A percentile compares a stretch with the other conserved stretches of the same genome.
phyloP scores from a whole-genome alignment of 2,329 filamentous ascomycete genomes.

The Phoma sp. region DNA sequence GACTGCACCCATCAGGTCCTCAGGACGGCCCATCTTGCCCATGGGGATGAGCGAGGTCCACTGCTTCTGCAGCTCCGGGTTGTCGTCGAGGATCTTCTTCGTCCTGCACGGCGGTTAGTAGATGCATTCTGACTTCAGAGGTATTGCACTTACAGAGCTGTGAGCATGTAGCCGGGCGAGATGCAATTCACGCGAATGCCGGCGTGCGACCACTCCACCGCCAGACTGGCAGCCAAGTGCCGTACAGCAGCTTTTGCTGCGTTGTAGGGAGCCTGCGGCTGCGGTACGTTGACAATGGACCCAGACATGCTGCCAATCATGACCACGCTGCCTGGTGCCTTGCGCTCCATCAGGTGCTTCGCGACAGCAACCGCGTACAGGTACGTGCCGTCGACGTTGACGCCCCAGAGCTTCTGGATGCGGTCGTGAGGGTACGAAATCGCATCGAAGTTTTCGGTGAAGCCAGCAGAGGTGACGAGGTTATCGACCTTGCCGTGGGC shows the following conservation, averaged over 20 bases:
- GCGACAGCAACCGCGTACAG: slow-evolving; percentile 85
- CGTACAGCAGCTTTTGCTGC: slow-evolving; percentile 90
- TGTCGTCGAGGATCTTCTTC: slow-evolving; percentile 91
- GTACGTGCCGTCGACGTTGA: slow-evolving; percentile 93
- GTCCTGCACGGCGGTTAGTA: slow-evolving; percentile 64
- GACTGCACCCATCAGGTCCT: slow-evolving; percentile 92
- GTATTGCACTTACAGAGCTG: slow-evolving; percentile 72
- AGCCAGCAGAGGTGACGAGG: slow-evolving; percentile 93
- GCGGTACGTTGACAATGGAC: slow-evolving; percentile 90
- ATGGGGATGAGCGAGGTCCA: slow-evolving; percentile 93
- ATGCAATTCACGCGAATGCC: slow-evolving; percentile 95
- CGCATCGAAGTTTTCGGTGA: slow-evolving; percentile 94
- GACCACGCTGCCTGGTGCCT: slow-evolving; percentile 82
- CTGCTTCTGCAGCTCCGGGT: slow-evolving; percentile 85
- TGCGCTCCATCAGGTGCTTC: slow-evolving; percentile 84
- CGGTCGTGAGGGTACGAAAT: slow-evolving; percentile 89
- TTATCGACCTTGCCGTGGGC: slow-evolving; percentile 85
- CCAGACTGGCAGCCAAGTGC: slow-evolving; percentile 84
- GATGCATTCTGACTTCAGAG: no score
- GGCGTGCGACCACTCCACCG: slow-evolving; percentile 90
- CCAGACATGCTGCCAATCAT: slow-evolving; percentile 97
- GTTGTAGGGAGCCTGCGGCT: slow-evolving; percentile 93
- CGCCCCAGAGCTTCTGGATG: slow-evolving; percentile 90
- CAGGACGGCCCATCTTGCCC: slow-evolving; percentile 90
- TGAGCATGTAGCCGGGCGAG: slow-evolving; percentile 95